Base-by-base conservation (phyloP, 148 eudicot species). In the Euryodendron excelsum region DNA sequence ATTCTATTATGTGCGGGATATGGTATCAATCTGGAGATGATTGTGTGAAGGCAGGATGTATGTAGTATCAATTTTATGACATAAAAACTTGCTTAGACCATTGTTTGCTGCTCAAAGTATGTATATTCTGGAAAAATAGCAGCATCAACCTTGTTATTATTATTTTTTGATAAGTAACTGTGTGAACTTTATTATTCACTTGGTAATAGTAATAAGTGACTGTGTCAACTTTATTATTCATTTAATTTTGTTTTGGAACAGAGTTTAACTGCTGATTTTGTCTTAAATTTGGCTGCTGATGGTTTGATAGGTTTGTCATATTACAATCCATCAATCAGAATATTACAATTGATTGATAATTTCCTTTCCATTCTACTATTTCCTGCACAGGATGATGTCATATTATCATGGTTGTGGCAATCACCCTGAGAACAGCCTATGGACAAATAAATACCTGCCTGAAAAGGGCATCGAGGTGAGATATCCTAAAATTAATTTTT, bases 361-460 rank as follows among this genome's bases (percentile, higher is more conserved):
- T 75, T 75, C 30, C 39, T 60, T 75, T 44, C 61, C 59, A 5
- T 52, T 63, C 36, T 72, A 18, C 36, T 60, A 15, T 34, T 80
- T 63, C 33, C 34, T 39, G 5, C 74, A 73, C 90, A 93, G 95
- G 75, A 85, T 86, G 74, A 79, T 69, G 71, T 75, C 90, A 73
- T 79, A 86, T 77, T 81, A 86, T 79, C 83, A 88, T 36, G 75
- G 73, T 65, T 84, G 86, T 61, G 55, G 55, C 58, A 83, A 84
- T 78, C 90, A 85, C 64, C 88, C 91, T 72, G 88, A 81, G 78
- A 94, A 91, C 73, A 85, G 98, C 88, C 78, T 94, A 77, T 94
- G 98, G 98, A 92, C 98, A 64, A 82, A 73, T 80, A 94, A 92
- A 82, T 92, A 89, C 87, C 91, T 89, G 86, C 98, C 98, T 80